Conservation (phyloP, 1,284 basidiomycete genomes). For the Pseudozyma sp. region DNA sequence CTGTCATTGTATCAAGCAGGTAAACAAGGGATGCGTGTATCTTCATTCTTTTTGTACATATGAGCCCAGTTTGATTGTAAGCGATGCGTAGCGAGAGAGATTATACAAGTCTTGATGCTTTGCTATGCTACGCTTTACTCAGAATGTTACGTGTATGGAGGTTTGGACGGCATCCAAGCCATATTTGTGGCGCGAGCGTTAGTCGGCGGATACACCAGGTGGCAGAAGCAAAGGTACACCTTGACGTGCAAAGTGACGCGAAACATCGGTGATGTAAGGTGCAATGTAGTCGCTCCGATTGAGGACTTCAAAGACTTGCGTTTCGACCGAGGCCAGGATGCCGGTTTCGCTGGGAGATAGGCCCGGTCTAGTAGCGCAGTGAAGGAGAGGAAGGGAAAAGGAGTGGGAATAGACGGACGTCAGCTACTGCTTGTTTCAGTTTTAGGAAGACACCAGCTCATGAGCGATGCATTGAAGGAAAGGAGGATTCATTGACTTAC, state of each 20-base stretch:
- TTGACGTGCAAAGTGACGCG: slow-evolving; percentile 54
- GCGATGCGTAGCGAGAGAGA: too few relatives aligned
- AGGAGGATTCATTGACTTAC: slow-evolving; percentile 20
- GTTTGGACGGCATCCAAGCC: neutral
- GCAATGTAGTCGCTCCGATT: slow-evolving; percentile 29
- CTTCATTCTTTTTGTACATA: too few relatives aligned
- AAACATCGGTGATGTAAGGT: slow-evolving; percentile 54
- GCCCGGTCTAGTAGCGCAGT: slow-evolving; percentile 11
- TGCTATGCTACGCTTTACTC: too few relatives aligned
- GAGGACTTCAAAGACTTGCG: slow-evolving; percentile 46
- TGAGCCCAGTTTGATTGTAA: too few relatives aligned
- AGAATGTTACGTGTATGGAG: too few relatives aligned
- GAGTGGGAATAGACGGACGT: neutral
- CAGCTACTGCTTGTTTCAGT: neutral
- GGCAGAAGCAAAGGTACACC: slow-evolving; percentile 50
- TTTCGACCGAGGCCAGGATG: slow-evolving; percentile 27
- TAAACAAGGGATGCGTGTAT: too few relatives aligned
- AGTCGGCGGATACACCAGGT: slow-evolving; percentile 46
- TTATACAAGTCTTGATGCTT: too few relatives aligned
- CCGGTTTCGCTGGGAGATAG: slow-evolving; percentile 6
- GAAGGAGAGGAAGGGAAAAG: neutral
- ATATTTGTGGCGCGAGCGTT: too few relatives aligned
- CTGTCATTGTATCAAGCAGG: too few relatives aligned
- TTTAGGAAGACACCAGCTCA: too few relatives aligned
- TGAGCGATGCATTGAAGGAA: too few relatives aligned